phyloP scores from a whole-genome alignment of 495 filamentous ascomycete genomes.

The Trichoderma virens region DNA sequence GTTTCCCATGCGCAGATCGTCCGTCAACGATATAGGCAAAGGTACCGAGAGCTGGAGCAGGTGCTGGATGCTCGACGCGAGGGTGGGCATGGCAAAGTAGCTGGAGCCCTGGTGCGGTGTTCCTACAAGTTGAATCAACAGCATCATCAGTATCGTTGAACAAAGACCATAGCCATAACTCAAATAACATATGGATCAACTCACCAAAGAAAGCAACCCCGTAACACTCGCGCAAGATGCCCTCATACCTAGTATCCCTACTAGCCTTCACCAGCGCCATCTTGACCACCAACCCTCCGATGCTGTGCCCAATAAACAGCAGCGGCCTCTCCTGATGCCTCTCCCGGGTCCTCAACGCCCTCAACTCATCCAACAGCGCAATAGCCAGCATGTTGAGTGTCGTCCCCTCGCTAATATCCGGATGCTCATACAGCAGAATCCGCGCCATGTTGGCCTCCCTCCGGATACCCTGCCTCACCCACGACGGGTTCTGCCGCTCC shows the following conservation, averaged over 20 bases:
- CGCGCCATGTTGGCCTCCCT: conserved; percentile 34
- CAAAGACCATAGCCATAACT: neutral
- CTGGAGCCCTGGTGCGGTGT: conserved; percentile 60
- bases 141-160: neutral
- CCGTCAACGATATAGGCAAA: conserved; percentile 41
- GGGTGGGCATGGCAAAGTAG: conserved; percentile 52
- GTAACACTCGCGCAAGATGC: conserved; percentile 49
- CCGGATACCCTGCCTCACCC: conserved; percentile 36
- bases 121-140: conserved; percentile 19
- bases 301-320: conserved; percentile 59
- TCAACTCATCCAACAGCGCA: conserved; percentile 35
- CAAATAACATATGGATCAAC: conserved; percentile 7
- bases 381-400: conserved; percentile 42
- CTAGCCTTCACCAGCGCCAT: conserved; percentile 45
- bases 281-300: conserved; percentile 56
- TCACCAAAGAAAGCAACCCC: conserved; percentile 54
- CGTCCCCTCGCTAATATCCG: conserved; percentile 37
- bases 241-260: conserved; percentile 23
- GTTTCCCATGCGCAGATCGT: conserved; percentile 44
- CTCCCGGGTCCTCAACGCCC: neutral
- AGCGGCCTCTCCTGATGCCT: conserved; percentile 41
- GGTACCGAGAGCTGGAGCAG: conserved; percentile 47
- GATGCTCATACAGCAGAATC: conserved; percentile 50
- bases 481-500: conserved; percentile 25
- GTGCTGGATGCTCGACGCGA: conserved; percentile 45